Base-by-base conservation (phyloP, 1,139 yeast genomes). In the Trichomonascaceae sp. region DNA sequence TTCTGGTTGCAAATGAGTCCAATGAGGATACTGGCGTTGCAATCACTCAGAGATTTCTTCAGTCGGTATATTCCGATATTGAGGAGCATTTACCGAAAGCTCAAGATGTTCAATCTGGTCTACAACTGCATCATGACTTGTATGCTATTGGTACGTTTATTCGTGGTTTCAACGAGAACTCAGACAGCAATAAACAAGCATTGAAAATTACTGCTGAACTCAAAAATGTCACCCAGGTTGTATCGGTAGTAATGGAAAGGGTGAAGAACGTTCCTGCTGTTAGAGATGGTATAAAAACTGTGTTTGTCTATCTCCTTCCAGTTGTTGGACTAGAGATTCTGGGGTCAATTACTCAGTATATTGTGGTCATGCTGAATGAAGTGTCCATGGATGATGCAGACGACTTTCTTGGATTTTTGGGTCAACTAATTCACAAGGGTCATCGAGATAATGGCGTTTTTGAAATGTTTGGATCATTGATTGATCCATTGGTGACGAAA, bases 101-200 rank as follows among this genome's bases (percentile, higher is more conserved):
- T 27, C 77, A 76, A 55, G 74, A 73, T 38, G 72, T 77, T 20
- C 75, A 77, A 49, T 66, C 79, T 41, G 77, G 85, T 3, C 70
- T 87, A 49, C 95, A 89, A 66, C 84, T 90, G 1, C 96, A 93
- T 68, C 97, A 93, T 67, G 79, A 85, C 45, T 72, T 95, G 50
- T 82, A 88, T 83, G 93, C 97, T 0, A 81, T 93, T 53, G 97
- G 97, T 41, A 88, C 96, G 0, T 79, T 91, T 64, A 87, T 91
- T 1, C 80, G 93, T 65, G 98, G 98, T 1, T 84, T 87, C 62
- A 85, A 83, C 60, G 77, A 76, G 43, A 62, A 59, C 17, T 52
- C 55, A 8, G 54, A 51, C 10, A 57, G 58, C 9, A 51, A 50
- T 27, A 57, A 56, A 55, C 10, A 47, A 54, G 27, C 54, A 54